Evolutionary conservation across 345 rosid genomes (phyloP).

Genomic region (Murraya paniculata): DNA sequence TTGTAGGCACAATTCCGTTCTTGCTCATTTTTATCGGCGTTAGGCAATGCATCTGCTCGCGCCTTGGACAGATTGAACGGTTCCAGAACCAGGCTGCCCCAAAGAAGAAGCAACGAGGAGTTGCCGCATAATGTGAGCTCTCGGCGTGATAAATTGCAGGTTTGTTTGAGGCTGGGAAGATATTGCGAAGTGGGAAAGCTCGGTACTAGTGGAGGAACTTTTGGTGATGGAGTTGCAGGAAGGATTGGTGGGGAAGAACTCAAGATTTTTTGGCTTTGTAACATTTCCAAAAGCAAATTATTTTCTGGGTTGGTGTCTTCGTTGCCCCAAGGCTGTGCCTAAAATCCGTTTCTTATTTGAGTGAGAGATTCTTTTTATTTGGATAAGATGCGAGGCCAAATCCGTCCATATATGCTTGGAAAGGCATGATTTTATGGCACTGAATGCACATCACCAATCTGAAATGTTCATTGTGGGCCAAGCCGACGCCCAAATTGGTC

Average conservation of each 20-base stretch:
- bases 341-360: neutral
- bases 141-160: slow-evolving; percentile 57
- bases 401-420: neutral
- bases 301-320: neutral
- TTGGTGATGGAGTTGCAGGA: slow-evolving; percentile 28
- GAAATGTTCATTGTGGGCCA: slow-evolving; percentile 11
- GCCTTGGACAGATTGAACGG: slow-evolving; percentile 40
- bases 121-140: slow-evolving; percentile 40
- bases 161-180: slow-evolving; percentile 23
- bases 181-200: slow-evolving; percentile 23
- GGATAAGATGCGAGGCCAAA: neutral
- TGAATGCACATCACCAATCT: neutral
- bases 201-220: slow-evolving; percentile 21
- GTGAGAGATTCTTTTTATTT: neutral
- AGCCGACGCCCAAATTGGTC: neutral
- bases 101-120: slow-evolving; percentile 65
- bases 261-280: slow-evolving; percentile 31
- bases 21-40: slow-evolving; percentile 9
- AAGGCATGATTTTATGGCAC: slow-evolving; percentile 1
- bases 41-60: slow-evolving; percentile 37
- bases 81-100: slow-evolving; percentile 41
- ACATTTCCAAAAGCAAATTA: slow-evolving; percentile 27
- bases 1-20: slow-evolving; percentile 34
- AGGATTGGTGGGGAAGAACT: slow-evolving; percentile 33
- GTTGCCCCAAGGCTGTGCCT: neutral